Evolutionary conservation across 2,329 filamentous ascomycete species (phyloP).

Genomic region (Didymella sp.): DNA sequence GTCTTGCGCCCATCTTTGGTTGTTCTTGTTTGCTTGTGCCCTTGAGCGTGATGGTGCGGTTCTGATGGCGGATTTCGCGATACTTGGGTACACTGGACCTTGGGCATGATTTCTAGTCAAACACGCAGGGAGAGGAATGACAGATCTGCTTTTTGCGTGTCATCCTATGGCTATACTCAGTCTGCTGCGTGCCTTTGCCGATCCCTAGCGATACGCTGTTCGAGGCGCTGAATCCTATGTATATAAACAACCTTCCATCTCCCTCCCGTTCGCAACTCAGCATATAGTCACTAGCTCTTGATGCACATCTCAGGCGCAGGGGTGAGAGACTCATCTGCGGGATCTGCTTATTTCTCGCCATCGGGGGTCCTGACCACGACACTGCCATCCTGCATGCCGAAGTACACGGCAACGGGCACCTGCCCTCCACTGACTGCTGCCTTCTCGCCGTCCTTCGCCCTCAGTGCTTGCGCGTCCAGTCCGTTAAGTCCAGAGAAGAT

Average conservation of each 20-base stretch:
- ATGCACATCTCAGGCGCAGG: neutral
- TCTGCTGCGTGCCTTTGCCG: neutral
- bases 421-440: conserved; percentile 67
- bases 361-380: conserved; percentile 49
- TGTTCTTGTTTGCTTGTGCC: no score
- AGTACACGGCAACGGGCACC: conserved; percentile 93
- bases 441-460: conserved; percentile 30
- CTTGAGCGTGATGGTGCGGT: no score
- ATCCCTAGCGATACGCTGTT: neutral
- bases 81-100: neutral
- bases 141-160: neutral
- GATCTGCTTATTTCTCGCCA: conserved; percentile 28
- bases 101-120: neutral
- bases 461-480: conserved; percentile 65
- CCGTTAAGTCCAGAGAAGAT: conserved; percentile 87
- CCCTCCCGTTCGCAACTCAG: neutral
- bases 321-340: neutral
- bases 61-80: no score
- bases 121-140: no score
- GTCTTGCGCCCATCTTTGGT: no score
- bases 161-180: neutral
- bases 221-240: neutral
- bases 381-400: conserved; percentile 76
- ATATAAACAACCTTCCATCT: neutral
- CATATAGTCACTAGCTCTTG: neutral